Evolutionary conservation across 2,329 filamentous ascomycete genomes (phyloP), one percentile per base, ranked within the genome.

Genomic region (Ophiostoma montium): DNA sequence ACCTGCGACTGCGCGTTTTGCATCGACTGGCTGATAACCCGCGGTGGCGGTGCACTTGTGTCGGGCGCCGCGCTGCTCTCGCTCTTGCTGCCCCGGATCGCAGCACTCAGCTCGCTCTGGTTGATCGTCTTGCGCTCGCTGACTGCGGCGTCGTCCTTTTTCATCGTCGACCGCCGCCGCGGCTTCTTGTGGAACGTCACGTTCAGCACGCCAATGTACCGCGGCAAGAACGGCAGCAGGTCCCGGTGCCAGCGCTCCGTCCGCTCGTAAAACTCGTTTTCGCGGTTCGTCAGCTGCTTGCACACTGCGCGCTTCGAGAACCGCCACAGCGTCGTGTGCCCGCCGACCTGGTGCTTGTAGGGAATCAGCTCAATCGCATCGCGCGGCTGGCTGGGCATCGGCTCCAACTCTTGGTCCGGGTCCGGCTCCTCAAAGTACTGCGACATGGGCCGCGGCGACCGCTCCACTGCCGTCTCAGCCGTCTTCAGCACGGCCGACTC

Each of bases 201-300:
- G 63, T 95, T 96, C 46, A 98, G 69, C 38, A 98, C 92, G 54
- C 92, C 92, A 59, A 98, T 96, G 59, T 98, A 84, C 81, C 89
- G 87, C 55, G 92, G 92, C 55, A 98, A 72, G 62, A 96, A 98
- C 38, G 84, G 80, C 52, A 98, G 70, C 59, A 98, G 74, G 61
- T 95, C 84, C 55, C 88, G 86, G 65, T 98, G 90, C 57, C 86
- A 80, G 59, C 79, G 80, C 69, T 98, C 92, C 59, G 96, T 86
- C 49, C 83, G 92, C 66, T 98, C 92, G 65, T 98, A 98, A 62
- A 98, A 98, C 66, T 95, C 87, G 65, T 98, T 98, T 63, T 98
- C 92, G 60, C 90, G 78, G 63, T 95, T 98, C 65, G 95, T 98
- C 60, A 98, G 76, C 67, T 95, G 88, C 67, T 98, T 98, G 72